Evolutionary conservation across 1,139 yeast species (phyloP).

Genomic region (Blastobotrys buckinghamii): DNA sequence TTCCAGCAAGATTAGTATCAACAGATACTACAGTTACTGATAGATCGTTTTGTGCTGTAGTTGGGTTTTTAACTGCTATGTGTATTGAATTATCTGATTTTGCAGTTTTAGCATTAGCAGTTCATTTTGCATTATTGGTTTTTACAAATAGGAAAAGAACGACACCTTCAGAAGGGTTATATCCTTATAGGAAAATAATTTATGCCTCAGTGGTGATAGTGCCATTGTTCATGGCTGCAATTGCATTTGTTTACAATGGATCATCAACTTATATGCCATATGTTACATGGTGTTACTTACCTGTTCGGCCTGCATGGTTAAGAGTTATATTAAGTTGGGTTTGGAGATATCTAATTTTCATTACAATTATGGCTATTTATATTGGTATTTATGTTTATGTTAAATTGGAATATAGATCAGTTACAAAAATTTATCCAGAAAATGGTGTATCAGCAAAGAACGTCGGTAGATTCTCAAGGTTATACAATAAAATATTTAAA

Average conservation of each 20-base stretch:
- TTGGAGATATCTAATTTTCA: conserved; percentile 65
- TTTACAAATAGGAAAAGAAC: conserved; percentile 35
- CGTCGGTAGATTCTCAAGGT: neutral
- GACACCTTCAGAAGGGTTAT: conserved; percentile 57
- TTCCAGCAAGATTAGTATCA: conserved; percentile 57
- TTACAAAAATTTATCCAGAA: conserved; percentile 10
- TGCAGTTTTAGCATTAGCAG: conserved; percentile 76
- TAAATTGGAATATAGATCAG: conserved; percentile 34
- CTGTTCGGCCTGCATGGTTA: conserved; percentile 69
- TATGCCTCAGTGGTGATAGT: conserved; percentile 54
- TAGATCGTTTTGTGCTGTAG: conserved; percentile 51
- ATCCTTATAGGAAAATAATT: conserved; percentile 50
- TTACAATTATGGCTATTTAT: conserved; percentile 60
- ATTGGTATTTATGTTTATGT: conserved; percentile 70
- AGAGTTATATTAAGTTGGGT: conserved; percentile 74
- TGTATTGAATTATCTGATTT: conserved; percentile 85
- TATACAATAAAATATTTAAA: too few species aligned
- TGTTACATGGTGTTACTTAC: conserved; percentile 78
- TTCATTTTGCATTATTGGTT: conserved; percentile 72
- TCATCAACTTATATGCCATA: conserved; percentile 32
- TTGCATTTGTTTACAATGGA: conserved; percentile 54
- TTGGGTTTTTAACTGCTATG: conserved; percentile 81
- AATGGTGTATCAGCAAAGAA: too few species aligned
- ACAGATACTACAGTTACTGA: conserved; percentile 43
- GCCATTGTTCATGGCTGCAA: conserved; percentile 64